Evolutionary conservation across 78 protist genomes (phyloP).

Genomic region (Dictyostelium intermedium): DNA sequence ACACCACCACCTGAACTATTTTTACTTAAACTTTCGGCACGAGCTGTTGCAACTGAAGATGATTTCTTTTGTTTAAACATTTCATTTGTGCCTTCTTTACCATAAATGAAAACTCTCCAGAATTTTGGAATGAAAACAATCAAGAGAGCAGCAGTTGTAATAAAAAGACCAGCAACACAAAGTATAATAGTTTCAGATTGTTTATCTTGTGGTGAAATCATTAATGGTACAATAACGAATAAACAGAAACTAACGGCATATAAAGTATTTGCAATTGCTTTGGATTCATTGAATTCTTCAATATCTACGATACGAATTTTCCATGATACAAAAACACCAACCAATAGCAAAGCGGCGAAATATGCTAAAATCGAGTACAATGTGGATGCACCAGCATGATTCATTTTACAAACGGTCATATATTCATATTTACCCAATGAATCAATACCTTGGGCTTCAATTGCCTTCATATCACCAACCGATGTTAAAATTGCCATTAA

Average conservation of each 20-base stretch:
- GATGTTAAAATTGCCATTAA: constrained; percentile 19
- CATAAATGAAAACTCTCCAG: constrained; percentile 31
- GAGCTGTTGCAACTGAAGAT: neutral
- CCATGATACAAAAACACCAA: constrained; percentile 73
- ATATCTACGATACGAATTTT: constrained; percentile 67
- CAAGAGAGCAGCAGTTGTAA: neutral
- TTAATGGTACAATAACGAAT: constrained; percentile 7
- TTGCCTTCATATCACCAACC: neutral
- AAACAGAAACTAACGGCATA: constrained; percentile 15
- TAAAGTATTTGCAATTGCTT: constrained; percentile 20
- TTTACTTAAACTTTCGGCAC: constrained; percentile 1
- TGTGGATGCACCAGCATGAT: neutral
- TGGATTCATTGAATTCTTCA: constrained; percentile 52
- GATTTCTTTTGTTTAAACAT: neutral
- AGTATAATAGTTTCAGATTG: constrained; percentile 20
- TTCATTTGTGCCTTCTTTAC: neutral
- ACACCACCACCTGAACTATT: neutral
- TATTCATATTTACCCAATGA: constrained; percentile 23
- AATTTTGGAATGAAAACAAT: constrained; percentile 54
- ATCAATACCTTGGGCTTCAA: neutral
- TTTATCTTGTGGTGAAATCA: constrained; percentile 32
- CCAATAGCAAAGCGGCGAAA: constrained; percentile 12
- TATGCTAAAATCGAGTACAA: constrained; percentile 5
- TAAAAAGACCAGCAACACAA: constrained; percentile 25
- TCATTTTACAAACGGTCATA: constrained; percentile 16